phyloP scores from a whole-genome alignment of 225 moss, liverwort and hornwort genomes.

The Sphagnum tenellum region DNA sequence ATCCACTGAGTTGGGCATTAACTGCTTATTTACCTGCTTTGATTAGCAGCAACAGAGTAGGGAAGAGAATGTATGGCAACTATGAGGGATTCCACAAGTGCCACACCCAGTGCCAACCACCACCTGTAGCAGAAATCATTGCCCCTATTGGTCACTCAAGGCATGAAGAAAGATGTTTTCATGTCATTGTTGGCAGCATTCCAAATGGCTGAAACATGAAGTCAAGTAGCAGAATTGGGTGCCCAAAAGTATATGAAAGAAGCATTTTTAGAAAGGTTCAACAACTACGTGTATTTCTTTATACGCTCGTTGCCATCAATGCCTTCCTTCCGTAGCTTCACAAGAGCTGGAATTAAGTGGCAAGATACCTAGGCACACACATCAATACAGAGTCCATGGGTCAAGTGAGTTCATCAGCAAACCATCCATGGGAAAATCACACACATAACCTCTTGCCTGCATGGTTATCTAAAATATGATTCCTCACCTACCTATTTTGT shows the following conservation, averaged over 20 bases:
- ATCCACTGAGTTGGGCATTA: too few species aligned
- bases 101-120: constrained; percentile 92
- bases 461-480: too few species aligned
- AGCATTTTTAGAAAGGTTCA: constrained; percentile 1
- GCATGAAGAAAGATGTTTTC: too few species aligned
- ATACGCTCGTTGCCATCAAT: constrained; percentile 95
- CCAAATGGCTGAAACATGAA: too few species aligned
- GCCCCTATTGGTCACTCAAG: too few species aligned
- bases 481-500: too few species aligned
- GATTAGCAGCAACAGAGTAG: constrained; percentile 73
- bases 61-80: constrained; percentile 82
- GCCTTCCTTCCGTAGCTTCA: constrained; percentile 91
- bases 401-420: too few species aligned
- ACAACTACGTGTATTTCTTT: constrained; percentile 78
- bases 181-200: too few species aligned
- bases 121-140: constrained; percentile 39
- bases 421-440: too few species aligned
- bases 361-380: constrained; percentile 63
- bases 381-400: neutral
- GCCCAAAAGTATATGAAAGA: constrained; percentile 8
- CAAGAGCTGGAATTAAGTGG: constrained; percentile 74
- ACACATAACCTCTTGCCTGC: too few species aligned
- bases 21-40: constrained; percentile 37
- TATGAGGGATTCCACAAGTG: constrained; percentile 73
- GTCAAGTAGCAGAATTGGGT: too few species aligned